Evolutionary conservation across 192 early-diverging fungal genomes (phyloP), one percentile per base, ranked within the genome.

Genomic region (Gonapodya sp.): DNA sequence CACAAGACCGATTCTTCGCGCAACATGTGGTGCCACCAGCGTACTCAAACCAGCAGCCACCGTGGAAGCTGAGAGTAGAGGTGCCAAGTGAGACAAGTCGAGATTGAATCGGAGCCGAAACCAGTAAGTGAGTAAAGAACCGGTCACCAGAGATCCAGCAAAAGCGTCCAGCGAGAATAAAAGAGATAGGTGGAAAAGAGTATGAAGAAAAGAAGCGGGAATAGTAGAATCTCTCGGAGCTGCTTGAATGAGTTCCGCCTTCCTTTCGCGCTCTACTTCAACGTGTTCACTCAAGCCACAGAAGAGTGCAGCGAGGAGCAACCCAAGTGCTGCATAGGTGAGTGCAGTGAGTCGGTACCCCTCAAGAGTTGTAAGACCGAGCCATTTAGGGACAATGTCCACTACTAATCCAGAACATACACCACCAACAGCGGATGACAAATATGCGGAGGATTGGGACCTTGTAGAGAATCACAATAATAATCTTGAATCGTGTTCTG

Each of bases 71-170:
- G 82, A 84, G 32, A 84, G 46, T 18, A 84, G 30, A 32, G 83
- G n/a, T 32, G 81, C 83, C 18, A 84, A 73, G 46, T 36, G 78
- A 8, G 83, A 80, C 37, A 81, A 73, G 34, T 82, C 74, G 0
- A 84, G 80, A 64, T 36, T 31, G 37, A 84, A 84, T 30, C 75
- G 79, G 1, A 35, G 0, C 8, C 35, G 35, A 79, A 84, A 84
- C 83, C 83, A 84, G 35, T 82, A 82, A 1, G 81, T 81, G 1
- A 84, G 73, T 79, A 84, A 35, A 35, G 79, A 80, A 31, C 81
- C 83, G 18, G 83, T 82, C 78, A 82, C 73, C 2, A 84, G 35
- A 18, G 36, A 73, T 18, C 64, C 78, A 31, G 36, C 83, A 36
- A 84, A 84, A 16, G 77, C 31, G 73, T 84, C 83, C 16, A 84